A percentile compares a stretch with the other conserved stretches of the same genome.
Conservation (phyloP, 2,329 filamentous ascomycete species). For the Fusarium newnesense region DNA sequence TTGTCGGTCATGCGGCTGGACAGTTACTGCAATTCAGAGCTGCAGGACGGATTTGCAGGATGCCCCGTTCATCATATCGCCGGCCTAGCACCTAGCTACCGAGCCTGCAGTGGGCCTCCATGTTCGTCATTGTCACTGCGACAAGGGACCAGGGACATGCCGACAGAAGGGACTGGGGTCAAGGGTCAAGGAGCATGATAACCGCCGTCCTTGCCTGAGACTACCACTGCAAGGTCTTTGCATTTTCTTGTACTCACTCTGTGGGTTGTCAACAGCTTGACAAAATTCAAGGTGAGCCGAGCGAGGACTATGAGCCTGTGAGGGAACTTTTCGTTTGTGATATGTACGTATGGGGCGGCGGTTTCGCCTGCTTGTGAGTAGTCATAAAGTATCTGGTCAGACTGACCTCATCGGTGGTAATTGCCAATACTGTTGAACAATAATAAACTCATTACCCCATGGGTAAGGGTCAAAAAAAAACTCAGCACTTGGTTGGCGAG, state of each 20-base stretch:
- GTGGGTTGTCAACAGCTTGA: background rate
- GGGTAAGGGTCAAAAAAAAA: background rate
- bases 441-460: background rate
- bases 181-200: slow-evolving; percentile 21
- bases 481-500: background rate
- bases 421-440: background rate
- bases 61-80: slow-evolving; percentile 40
- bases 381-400: background rate
- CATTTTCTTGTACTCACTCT: background rate
- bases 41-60: slow-evolving; percentile 37
- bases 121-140: slow-evolving; percentile 43
- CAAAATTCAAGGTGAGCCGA: background rate
- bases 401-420: background rate
- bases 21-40: slow-evolving; percentile 16
- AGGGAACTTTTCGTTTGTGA: too few species aligned
- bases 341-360: background rate
- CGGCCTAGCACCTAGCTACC: slow-evolving; percentile 43
- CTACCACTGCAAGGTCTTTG: background rate
- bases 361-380: background rate
- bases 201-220: slow-evolving; percentile 20
- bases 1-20: slow-evolving; percentile 37
- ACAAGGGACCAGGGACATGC: background rate
- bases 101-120: slow-evolving; percentile 42
- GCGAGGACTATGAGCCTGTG: background rate
- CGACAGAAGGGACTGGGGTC: slow-evolving; percentile 10